Conservation (phyloP, 441 rosid species). For the Gossypium aridum region DNA sequence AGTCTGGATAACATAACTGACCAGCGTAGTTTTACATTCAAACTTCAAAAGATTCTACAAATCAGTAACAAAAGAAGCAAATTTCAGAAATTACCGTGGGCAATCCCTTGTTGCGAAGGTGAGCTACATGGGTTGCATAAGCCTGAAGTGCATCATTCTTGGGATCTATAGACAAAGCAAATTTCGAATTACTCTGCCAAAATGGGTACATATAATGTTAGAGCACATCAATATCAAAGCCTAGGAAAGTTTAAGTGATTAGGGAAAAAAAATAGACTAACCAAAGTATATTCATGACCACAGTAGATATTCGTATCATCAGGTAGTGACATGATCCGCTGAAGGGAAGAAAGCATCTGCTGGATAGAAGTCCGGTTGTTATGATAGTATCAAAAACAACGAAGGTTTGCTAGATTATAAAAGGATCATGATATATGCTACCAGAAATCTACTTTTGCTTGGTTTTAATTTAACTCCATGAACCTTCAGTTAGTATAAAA, state of each 20-base stretch:
- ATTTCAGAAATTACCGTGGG: constrained; percentile 56
- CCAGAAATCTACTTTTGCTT: background rate
- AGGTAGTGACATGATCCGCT: constrained; percentile 64
- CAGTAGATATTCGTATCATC: constrained; percentile 80
- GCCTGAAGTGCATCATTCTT: constrained; percentile 73
- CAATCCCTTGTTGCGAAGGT: constrained; percentile 70
- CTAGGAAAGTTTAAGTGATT: background rate
- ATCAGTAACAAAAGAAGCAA: constrained; percentile 8
- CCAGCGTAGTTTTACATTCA: background rate
- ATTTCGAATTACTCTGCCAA: constrained; percentile 80
- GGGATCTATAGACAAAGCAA: constrained; percentile 89
- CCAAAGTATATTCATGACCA: constrained; percentile 89
- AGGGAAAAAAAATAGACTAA: constrained; percentile 25
- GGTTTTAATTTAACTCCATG: background rate
- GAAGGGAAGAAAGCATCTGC: constrained; percentile 83
- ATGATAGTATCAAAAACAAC: background rate
- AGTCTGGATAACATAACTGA: background rate
- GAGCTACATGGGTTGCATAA: constrained; percentile 70
- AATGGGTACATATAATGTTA: constrained; percentile 9
- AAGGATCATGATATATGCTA: background rate
- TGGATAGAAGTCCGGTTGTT: constrained; percentile 10
- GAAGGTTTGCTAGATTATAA: constrained; percentile 20
- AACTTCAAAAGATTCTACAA: background rate
- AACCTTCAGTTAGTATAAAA: background rate
- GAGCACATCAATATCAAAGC: background rate